Base-by-base conservation (phyloP, 495 filamentous ascomycete genomes). In the Trichoderma virens region DNA sequence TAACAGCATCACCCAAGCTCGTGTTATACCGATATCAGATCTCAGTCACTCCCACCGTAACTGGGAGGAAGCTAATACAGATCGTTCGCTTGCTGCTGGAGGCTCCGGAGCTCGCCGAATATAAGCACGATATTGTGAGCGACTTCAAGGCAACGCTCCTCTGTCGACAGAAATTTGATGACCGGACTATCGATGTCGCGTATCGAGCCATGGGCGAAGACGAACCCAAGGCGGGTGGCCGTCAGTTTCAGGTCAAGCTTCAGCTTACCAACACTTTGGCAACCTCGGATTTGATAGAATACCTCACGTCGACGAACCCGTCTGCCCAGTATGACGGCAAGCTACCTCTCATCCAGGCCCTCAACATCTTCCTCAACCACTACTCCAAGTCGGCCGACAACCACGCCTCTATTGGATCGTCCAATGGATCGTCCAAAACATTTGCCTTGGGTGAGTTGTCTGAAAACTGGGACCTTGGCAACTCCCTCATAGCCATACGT, bases 111-210 rank as follows among this genome's bases (percentile, higher is more conserved):
- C 78, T 81, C 30, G 14, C 64, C 5, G 30, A 64, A n/a, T 47
- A 67, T 6, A 34, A 68, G 38, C 62, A 56, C 2, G 70, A 73
- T 30, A 73, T 85, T 30, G 80, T 79, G 6, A 81, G 82, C 0
- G 83, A 86, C 51, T 83, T 76, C 65, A 75, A 73, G 54, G 79
- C 78, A 0, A 81, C 73, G 5, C 65, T 85, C 3, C 71, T 86
- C 30, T 74, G 77, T 0, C 71, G 70, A 4, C 76, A 77, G 63
- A 77, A 72, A 14, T 67, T 74, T 16, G 73, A 81, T 7, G 43
- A 72, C 30, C 71, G 78, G 32, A 70, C 72, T 20, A 71, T 66
- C 28, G 28, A 45, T 30, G 67, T 75, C 25, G 18, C n/a, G 0
- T 76, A 76, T 51, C 62, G 62, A 35, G 80, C 8, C 79, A 25